phyloP scores from a whole-genome alignment of 208 protist genomes.

The Leishmania arabica region DNA sequence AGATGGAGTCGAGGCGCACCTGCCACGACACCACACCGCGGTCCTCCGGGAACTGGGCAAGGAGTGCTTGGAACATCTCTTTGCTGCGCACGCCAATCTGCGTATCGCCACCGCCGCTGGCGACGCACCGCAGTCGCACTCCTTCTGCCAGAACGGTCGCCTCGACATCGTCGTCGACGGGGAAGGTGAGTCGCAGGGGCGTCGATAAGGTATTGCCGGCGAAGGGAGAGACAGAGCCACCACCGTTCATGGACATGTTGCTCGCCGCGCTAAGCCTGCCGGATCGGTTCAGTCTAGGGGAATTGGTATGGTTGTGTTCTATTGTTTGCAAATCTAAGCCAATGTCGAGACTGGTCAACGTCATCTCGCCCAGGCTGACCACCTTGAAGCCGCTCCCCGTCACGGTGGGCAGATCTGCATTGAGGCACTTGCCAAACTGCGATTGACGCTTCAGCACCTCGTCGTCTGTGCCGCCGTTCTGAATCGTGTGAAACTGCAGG shows the following conservation, averaged over 20 bases:
- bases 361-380: slow-evolving; percentile 50
- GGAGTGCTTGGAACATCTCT: slow-evolving; percentile 58
- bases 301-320: slow-evolving; percentile 13
- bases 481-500: slow-evolving; percentile 50
- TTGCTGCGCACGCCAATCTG: slow-evolving; percentile 85
- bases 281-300: background rate
- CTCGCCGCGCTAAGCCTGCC: background rate
- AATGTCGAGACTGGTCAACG: slow-evolving; percentile 47
- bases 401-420: slow-evolving; percentile 45
- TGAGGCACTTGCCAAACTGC: slow-evolving; percentile 34
- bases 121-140: slow-evolving; percentile 63
- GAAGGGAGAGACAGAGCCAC: background rate
- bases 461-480: slow-evolving; percentile 60
- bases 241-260: slow-evolving; percentile 10
- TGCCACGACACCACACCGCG: slow-evolving; percentile 64
- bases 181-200: slow-evolving; percentile 57
- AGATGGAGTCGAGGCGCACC: slow-evolving; percentile 66
- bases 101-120: slow-evolving; percentile 29
- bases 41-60: slow-evolving; percentile 49
- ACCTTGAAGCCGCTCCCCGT: slow-evolving; percentile 67
- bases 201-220: background rate
- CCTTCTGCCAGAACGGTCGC: slow-evolving; percentile 54
- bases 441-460: slow-evolving; percentile 65
- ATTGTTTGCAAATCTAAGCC: slow-evolving; percentile 53
- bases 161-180: slow-evolving; percentile 70